Evolutionary conservation across 371 early-diverging fungal genomes (phyloP).

Genomic region (Fennellomyces sp.): DNA sequence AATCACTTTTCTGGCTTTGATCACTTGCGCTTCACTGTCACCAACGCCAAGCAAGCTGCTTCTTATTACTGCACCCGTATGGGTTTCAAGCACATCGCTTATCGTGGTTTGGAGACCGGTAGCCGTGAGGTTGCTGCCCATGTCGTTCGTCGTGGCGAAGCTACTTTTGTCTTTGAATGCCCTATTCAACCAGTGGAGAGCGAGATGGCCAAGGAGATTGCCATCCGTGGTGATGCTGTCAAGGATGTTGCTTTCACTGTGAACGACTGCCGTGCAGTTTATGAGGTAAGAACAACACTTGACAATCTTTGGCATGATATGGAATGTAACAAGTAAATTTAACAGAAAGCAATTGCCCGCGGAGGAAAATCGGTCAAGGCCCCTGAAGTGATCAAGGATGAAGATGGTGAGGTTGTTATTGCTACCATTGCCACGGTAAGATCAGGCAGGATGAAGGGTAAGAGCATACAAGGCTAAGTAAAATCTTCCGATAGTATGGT

Average conservation of each 20-base stretch:
- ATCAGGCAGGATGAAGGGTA: not conserved
- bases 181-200: constrained; percentile 88
- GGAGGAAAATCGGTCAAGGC: constrained; percentile 87
- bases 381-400: constrained; percentile 83
- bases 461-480: not conserved
- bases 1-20: constrained; percentile 62
- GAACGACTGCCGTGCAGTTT: constrained; percentile 82
- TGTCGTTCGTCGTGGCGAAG: constrained; percentile 81
- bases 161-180: constrained; percentile 89
- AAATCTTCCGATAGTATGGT: constrained; percentile 64
- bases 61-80: constrained; percentile 86
- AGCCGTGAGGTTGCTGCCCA: constrained; percentile 85
- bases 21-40: constrained; percentile 86
- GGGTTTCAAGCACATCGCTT: constrained; percentile 92
- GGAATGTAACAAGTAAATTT: not conserved
- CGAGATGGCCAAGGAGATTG: constrained; percentile 74
- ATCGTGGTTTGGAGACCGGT: constrained; percentile 96
- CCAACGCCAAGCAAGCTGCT: constrained; percentile 96
- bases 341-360: constrained; percentile 76
- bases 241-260: constrained; percentile 95
- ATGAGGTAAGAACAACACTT: constrained; percentile 32
- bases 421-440: constrained; percentile 88
- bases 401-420: constrained; percentile 87
- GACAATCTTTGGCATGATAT: not conserved
- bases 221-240: constrained; percentile 92